phyloP scores from a whole-genome alignment of 108 stramenopile species.

The Cylindrotheca closterium region DNA sequence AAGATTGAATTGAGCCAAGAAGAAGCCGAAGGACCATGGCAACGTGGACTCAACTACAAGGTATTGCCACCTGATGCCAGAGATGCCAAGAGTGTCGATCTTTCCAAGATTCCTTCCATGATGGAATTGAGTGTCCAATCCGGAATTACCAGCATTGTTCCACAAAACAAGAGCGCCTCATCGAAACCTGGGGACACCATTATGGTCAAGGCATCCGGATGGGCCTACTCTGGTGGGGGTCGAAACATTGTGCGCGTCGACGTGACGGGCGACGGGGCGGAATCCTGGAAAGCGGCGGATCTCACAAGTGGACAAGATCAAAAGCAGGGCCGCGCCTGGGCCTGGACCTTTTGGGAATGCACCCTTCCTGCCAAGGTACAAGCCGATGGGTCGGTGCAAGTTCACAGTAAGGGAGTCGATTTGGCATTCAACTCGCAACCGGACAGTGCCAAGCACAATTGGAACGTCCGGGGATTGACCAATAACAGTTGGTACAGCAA shows the following conservation, averaged over 20 bases:
- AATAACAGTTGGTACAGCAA: conserved; percentile 69
- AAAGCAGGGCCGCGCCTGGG: conserved; percentile 69
- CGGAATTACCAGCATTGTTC: conserved; percentile 61
- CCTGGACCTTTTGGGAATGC: conserved; percentile 80
- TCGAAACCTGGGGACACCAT: conserved; percentile 56
- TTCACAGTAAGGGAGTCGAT: conserved; percentile 72
- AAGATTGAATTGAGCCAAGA: conserved; percentile 53
- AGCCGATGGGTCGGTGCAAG: conserved; percentile 48
- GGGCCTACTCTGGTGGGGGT: conserved; percentile 83
- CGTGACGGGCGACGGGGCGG: conserved; percentile 62
- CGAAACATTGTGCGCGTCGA: conserved; percentile 83
- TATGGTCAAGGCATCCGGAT: conserved; percentile 52
- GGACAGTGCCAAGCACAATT: conserved; percentile 55
- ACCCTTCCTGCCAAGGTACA: conserved; percentile 52
- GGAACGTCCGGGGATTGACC: conserved; percentile 79
- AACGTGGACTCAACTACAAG: conserved; percentile 82
- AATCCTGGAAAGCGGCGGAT: conserved; percentile 59
- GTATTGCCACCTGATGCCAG: conserved; percentile 62
- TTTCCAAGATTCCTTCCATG: conserved; percentile 67
- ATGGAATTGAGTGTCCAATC: conserved; percentile 68
- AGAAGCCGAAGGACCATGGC: conserved; percentile 76
- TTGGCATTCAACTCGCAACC: conserved; percentile 72
- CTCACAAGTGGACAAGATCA: conserved; percentile 59
- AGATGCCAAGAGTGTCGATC: conserved; percentile 61
- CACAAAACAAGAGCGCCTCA: neutral